phyloP scores from a whole-genome alignment of 2,329 filamentous ascomycete species.

The Hypoxylon sp. region DNA sequence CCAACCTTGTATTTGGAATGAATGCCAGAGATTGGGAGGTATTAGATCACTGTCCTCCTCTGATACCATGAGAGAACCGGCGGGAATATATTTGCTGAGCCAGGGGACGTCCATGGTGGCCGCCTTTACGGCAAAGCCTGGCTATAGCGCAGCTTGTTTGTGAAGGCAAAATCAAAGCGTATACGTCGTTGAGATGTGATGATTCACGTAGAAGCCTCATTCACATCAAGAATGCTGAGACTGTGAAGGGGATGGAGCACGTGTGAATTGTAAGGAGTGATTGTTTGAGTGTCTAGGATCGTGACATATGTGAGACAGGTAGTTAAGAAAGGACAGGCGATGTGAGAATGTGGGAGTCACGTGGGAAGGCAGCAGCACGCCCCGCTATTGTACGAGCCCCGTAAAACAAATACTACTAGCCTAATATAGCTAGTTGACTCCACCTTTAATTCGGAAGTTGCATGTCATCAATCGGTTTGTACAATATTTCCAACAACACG shows the following conservation, averaged over 20 bases:
- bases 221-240: neutral
- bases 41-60: conserved; percentile 39
- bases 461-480: neutral
- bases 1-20: conserved; percentile 48
- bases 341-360: neutral
- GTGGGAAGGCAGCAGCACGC: neutral
- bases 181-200: neutral
- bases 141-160: conserved; percentile 3
- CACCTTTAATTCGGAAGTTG: neutral
- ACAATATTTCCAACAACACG: neutral
- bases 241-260: neutral
- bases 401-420: neutral
- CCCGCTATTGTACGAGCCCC: conserved; percentile 8
- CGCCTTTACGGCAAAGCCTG: neutral
- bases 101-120: conserved; percentile 13
- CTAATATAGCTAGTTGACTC: neutral
- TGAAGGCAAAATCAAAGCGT: conserved; percentile 2
- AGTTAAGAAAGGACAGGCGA: conserved; percentile 11
- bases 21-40: conserved; percentile 35
- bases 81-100: conserved; percentile 57
- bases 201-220: neutral
- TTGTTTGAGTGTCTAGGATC: neutral
- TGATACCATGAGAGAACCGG: conserved; percentile 58
- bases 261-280: conserved; percentile 4
- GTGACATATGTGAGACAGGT: conserved; percentile 22